phyloP scores from a whole-genome alignment of 352 stramenopile genomes.

The Phytophthora brassicae region DNA sequence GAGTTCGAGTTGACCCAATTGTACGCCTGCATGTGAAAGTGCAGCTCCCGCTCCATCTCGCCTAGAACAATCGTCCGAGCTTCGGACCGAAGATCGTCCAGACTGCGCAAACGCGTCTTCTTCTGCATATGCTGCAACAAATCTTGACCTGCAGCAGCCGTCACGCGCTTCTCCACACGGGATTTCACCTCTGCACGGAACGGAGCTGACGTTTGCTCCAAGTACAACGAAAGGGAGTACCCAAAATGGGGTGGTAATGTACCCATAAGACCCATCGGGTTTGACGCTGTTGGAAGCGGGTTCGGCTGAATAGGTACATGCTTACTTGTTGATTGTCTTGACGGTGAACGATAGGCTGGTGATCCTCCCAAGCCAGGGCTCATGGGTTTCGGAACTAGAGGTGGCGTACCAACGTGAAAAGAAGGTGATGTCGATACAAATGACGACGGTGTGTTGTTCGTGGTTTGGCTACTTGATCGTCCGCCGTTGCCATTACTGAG shows the following conservation, averaged over 20 bases:
- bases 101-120: slow-evolving; percentile 72
- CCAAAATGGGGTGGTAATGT: slow-evolving; percentile 59
- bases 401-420: slow-evolving; percentile 18
- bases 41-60: slow-evolving; percentile 76
- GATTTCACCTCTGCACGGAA: slow-evolving; percentile 71
- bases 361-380: slow-evolving; percentile 23
- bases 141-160: slow-evolving; percentile 64
- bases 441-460: slow-evolving; percentile 23
- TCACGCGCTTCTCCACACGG: slow-evolving; percentile 82
- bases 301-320: slow-evolving; percentile 82
- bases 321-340: slow-evolving; percentile 33
- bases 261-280: slow-evolving; percentile 65
- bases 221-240: slow-evolving; percentile 64
- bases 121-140: slow-evolving; percentile 85
- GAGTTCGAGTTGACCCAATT: slow-evolving; percentile 61
- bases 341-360: slow-evolving; percentile 25
- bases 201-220: slow-evolving; percentile 69
- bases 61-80: slow-evolving; percentile 59
- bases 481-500: slow-evolving; percentile 32
- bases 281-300: slow-evolving; percentile 67
- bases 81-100: slow-evolving; percentile 69
- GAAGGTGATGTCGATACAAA: slow-evolving; percentile 28
- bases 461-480: slow-evolving; percentile 11
- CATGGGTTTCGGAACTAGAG: slow-evolving; percentile 21
- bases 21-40: slow-evolving; percentile 71